Base-by-base conservation (phyloP, 2,329 filamentous ascomycete species). In the Elsinoe necatrix region DNA sequence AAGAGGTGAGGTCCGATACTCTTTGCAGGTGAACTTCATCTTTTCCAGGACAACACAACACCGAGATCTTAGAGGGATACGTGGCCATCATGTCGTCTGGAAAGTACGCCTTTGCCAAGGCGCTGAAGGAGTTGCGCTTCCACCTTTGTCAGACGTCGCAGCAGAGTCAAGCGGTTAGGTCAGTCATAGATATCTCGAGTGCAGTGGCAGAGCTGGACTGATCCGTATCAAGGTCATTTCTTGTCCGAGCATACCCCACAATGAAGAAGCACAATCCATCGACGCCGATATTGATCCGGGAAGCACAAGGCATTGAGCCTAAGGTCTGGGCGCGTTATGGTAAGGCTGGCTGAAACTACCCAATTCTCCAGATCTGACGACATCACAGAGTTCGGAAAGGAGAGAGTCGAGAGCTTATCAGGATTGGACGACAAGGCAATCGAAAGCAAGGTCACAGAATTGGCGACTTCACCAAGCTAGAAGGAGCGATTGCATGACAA, bases 201-300 rank as follows among this genome's bases (percentile, higher is more conserved):
- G 29, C 35, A 16, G 8, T 35, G 56, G n/a, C 62, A 52, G 11
- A 14, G 34, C 45, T 29, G 55, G 16, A 42, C 21, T 57, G 23
- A 50, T 34, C 37, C 7, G 5, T 45, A 39, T 35, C 16, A 66
- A 96, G 93, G 72, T 85, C 87, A 27, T 98, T 98, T 76, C 80
- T 98, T 63, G 86, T 85, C 63, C 84, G 89, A 71, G 85, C 90
- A 63, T 98, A 98, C 74, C 93, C 93, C 47, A 93, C 88, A 59
- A 97, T 98, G 92, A 98, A 98, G 84, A 95, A 95, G 80, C 88
- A 92, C 80, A 98, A 98, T 78, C 93, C 93, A 57, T 78, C 87
- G 73, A 91, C 82, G 50, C 93, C 93, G 56, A 97, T 98, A 74
- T 79, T 98, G 78, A 84, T 98, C 68, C 88, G 93, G 69, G 93